phyloP scores from a whole-genome alignment of 352 stramenopile species.

The Pythium sp. region DNA sequence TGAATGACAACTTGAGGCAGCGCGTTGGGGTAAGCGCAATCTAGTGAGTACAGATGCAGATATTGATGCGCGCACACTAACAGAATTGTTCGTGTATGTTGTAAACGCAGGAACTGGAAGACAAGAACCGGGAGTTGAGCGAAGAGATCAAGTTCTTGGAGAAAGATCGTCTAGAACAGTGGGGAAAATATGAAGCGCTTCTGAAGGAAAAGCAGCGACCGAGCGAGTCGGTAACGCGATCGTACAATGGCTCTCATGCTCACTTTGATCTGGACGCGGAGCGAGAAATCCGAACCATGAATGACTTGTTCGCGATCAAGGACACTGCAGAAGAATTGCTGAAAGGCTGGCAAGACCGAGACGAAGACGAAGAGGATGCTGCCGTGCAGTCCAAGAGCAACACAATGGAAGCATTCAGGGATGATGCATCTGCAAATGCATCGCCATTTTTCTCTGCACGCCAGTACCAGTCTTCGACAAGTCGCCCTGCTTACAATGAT shows the following conservation, averaged over 20 bases:
- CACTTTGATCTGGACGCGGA: constrained; percentile 14
- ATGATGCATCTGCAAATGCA: too few species aligned
- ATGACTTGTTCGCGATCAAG: constrained; percentile 42
- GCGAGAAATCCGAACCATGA: constrained; percentile 28
- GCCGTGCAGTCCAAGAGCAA: not conserved
- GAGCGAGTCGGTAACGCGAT: not conserved
- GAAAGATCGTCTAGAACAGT: constrained; percentile 70
- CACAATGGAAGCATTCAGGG: not conserved
- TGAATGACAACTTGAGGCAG: constrained; percentile 62
- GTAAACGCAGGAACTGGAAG: constrained; percentile 60
- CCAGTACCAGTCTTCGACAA: not conserved
- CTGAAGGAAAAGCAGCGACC: constrained; percentile 40
- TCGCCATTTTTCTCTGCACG: not conserved
- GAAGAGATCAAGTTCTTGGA: constrained; percentile 83
- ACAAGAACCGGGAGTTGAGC: constrained; percentile 63
- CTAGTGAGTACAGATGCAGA: not conserved
- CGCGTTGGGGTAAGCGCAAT: constrained; percentile 45
- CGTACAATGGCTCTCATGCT: not conserved
- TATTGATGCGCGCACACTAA: not conserved
- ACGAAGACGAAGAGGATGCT: not conserved
- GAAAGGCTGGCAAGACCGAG: constrained; percentile 26
- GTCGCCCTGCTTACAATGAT: not conserved
- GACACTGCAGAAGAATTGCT: constrained; percentile 38
- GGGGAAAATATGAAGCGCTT: constrained; percentile 60
- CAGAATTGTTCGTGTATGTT: not conserved